Evolutionary conservation across 2,329 filamentous ascomycete genomes (phyloP).

Genomic region (Aspergillus tubingensis): DNA sequence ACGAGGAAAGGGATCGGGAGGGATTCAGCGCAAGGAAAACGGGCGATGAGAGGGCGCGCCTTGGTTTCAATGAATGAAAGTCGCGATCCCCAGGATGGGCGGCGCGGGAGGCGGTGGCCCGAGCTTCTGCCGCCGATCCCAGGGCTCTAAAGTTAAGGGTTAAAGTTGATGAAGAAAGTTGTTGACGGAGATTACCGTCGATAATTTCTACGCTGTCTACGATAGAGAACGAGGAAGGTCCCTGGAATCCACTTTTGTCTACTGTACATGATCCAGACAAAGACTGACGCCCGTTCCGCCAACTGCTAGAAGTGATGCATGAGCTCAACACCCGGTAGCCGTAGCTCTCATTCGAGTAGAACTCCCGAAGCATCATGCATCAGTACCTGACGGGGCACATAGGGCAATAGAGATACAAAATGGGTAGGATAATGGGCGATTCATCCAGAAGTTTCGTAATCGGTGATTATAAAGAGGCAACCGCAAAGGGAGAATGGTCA

Average conservation of each 20-base stretch:
- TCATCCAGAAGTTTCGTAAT: constrained; percentile 12
- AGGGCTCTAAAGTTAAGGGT: background rate
- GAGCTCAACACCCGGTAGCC: background rate
- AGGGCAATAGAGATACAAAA: constrained; percentile 7
- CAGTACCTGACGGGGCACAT: background rate
- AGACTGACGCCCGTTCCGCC: background rate
- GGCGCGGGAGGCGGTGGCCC: constrained; percentile 31
- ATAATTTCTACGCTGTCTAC: background rate
- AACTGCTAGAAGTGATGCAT: background rate
- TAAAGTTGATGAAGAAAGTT: too few relatives aligned
- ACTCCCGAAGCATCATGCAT: background rate
- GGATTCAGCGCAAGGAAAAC: constrained; percentile 7
- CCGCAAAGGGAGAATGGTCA: constrained; percentile 6
- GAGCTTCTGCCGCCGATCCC: constrained; percentile 31
- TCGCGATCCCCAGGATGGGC: constrained; percentile 41
- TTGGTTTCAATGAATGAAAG: constrained; percentile 29
- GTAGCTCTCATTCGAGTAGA: background rate
- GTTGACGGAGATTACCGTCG: too few relatives aligned
- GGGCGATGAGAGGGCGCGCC: constrained; percentile 25
- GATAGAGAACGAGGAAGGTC: background rate
- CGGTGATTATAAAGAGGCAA: constrained; percentile 2
- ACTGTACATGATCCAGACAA: constrained; percentile 20
- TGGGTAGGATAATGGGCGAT: background rate
- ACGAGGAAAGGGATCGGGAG: background rate
- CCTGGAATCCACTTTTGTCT: constrained; percentile 12